Percentiles rank a stretch among this genome's conserved stretches.
Evolutionary conservation across 179 eudicot species (phyloP).

Genomic region (Carnegiea gigantea): DNA sequence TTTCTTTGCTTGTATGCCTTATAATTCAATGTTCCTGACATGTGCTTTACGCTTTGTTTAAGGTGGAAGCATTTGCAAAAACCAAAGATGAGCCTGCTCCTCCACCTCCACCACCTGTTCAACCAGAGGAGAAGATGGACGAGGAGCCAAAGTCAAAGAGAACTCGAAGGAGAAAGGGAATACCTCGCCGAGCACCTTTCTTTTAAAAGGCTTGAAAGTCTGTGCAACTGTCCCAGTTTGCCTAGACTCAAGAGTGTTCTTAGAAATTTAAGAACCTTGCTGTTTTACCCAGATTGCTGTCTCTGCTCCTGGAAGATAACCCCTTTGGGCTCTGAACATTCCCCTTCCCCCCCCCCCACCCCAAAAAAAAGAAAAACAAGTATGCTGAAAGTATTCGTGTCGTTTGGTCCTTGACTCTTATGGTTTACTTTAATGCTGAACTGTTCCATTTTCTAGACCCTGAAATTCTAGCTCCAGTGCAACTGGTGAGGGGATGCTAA

Average conservation of each 20-base stretch:
- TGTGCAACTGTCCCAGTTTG: not conserved
- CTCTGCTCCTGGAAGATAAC: not conserved
- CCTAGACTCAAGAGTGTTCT: not conserved
- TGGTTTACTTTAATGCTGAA: not conserved
- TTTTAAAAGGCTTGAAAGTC: constrained; percentile 15
- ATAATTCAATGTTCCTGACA: not conserved
- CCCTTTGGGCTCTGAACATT: not conserved
- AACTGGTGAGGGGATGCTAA: no score
- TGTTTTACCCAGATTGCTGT: not conserved
- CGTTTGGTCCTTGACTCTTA: not conserved
- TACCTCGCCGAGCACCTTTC: constrained; percentile 47
- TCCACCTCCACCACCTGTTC: constrained; percentile 32
- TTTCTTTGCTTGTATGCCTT: not conserved
- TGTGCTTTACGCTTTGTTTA: not conserved
- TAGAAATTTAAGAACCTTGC: not conserved
- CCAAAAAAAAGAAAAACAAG: not conserved
- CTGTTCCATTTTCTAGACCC: not conserved
- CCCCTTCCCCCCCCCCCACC: not conserved
- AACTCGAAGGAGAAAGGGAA: constrained; percentile 49
- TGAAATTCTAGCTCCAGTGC: no score
- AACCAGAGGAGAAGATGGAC: constrained; percentile 3
- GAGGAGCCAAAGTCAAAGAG: constrained; percentile 11
- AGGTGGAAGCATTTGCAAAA: constrained; percentile 38
- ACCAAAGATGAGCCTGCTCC: constrained; percentile 27
- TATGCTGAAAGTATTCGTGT: not conserved